Base-by-base conservation (phyloP, 345 rosid species). In the Ceriops tagal region DNA sequence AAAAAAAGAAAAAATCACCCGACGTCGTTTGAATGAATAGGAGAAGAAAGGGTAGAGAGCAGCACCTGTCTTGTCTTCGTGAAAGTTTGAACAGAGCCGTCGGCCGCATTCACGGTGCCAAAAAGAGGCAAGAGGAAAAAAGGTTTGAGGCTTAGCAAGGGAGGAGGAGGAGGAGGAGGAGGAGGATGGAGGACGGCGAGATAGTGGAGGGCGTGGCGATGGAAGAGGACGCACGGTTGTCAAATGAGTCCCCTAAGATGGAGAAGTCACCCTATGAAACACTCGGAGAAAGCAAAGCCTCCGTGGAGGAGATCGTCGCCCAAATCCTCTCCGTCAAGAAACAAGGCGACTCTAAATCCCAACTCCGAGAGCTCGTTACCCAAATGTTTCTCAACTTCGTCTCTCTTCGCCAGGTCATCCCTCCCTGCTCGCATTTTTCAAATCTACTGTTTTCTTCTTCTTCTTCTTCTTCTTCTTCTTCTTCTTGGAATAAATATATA, bases 141-240 rank as follows among this genome's bases (percentile, higher is more conserved):
- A 34, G 37, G 37, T 34, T 0, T 34, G 9, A 7, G 37, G 37
- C 37, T 34, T 34, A 34, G 37, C 37, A 34, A 34, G 37, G 37
- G 37, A 34, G 37, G 37, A 8, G 37, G 37, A 34, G 11, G 8
- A 53, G 19, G 70, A 66, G 16, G 34, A 34, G 11, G 8, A 53
- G 19, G 70, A 66, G 16, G 34, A 91, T 95, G 99, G 98, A 87
- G 73, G 99, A 92, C 89, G 98, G 92, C 70, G 95, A 91, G 83
- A 95, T 90, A 66, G 98, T 89, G 55, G 80, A 77, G 26, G 96
- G 86, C 69, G 89, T 88, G 78, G 75, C 79, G 60, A 77, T 81
- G 68, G 84, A 85, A 37, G 84, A 70, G 6, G 82, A 80, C 8
- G 28, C 59, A 1, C 70, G 71, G 32, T 30, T 49, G 27, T 21